Conservation (phyloP, 176 grass and related monocot genomes). For the Olyra latifolia region DNA sequence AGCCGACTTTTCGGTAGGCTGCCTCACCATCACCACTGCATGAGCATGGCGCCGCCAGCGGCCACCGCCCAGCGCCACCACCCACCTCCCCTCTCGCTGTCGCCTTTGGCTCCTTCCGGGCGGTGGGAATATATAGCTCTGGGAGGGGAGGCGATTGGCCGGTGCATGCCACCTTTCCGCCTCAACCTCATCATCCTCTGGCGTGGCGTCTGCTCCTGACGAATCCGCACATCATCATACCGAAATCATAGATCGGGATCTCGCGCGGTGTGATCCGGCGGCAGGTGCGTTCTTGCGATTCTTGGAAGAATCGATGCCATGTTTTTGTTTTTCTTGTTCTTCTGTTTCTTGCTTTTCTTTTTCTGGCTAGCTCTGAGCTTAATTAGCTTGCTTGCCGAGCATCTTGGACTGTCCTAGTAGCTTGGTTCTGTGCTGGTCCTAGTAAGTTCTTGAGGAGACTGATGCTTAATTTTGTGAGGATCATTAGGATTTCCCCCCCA, state of each 20-base stretch:
- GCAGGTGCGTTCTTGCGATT: slow-evolving; percentile 22
- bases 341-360: background rate
- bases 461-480: slow-evolving; percentile 7
- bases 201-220: slow-evolving; percentile 33
- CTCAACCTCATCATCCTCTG: slow-evolving; percentile 29
- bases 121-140: slow-evolving; percentile 22
- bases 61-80: slow-evolving; percentile 20
- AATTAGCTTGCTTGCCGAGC: background rate
- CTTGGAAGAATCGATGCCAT: background rate
- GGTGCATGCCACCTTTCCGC: slow-evolving; percentile 34
- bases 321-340: background rate
- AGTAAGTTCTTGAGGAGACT: background rate
- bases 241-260: slow-evolving; percentile 42
- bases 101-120: slow-evolving; percentile 42
- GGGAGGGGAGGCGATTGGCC: slow-evolving; percentile 19
- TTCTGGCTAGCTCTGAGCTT: background rate
- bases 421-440: background rate
- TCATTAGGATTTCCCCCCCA: background rate
- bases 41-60: slow-evolving; percentile 23
- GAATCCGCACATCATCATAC: background rate
- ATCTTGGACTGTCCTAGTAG: background rate
- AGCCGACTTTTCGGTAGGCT: slow-evolving; percentile 20
- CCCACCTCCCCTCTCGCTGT: background rate
- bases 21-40: background rate
- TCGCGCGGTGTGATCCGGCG: background rate